Conservation (phyloP, 2,329 filamentous ascomycete genomes). For the Coniella lustricola region DNA sequence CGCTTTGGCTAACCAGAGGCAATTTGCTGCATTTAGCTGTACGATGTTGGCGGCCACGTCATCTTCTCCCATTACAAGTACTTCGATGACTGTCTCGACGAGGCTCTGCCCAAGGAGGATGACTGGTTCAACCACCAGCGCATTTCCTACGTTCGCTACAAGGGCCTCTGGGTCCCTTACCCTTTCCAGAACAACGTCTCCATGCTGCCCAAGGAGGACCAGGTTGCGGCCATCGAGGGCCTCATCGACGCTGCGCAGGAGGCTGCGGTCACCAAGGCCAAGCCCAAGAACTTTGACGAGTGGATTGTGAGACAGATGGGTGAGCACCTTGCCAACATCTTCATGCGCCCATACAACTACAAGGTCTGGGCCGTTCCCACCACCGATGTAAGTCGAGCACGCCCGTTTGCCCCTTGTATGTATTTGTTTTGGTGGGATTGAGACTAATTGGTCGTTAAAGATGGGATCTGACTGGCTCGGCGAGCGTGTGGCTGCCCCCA, state of each 20-base stretch:
- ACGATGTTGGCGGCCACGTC: conserved; percentile 96
- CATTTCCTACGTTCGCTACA: conserved; percentile 98
- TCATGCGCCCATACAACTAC: conserved; percentile 99
- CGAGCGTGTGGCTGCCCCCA: conserved; percentile 94
- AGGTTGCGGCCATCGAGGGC: conserved; percentile 88
- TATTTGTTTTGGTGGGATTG: background rate
- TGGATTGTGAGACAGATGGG: conserved; percentile 95
- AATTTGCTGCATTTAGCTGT: conserved; percentile 59
- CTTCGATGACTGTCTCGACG: conserved; percentile 98
- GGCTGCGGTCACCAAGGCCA: conserved; percentile 76
- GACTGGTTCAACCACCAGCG: conserved; percentile 99
- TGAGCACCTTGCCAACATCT: conserved; percentile 80
- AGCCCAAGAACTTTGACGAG: conserved; percentile 96
- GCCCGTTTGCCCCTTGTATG: background rate
- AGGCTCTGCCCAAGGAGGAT: conserved; percentile 85
- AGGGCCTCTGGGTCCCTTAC: conserved; percentile 94
- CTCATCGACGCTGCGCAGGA: conserved; percentile 92
- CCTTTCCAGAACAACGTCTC: conserved; percentile 99
- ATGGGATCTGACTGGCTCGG: conserved; percentile 99
- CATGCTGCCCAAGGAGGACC: conserved; percentile 94
- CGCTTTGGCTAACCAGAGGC: background rate
- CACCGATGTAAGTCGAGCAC: conserved; percentile 63
- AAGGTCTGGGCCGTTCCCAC: conserved; percentile 99
- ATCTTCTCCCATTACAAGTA: conserved; percentile 99
- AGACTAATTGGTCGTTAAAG: conserved; percentile 37